Percentiles rank a stretch among this genome's conserved stretches.
Conservation (phyloP, 306 rosid species). For the Castanopsis chinensis region DNA sequence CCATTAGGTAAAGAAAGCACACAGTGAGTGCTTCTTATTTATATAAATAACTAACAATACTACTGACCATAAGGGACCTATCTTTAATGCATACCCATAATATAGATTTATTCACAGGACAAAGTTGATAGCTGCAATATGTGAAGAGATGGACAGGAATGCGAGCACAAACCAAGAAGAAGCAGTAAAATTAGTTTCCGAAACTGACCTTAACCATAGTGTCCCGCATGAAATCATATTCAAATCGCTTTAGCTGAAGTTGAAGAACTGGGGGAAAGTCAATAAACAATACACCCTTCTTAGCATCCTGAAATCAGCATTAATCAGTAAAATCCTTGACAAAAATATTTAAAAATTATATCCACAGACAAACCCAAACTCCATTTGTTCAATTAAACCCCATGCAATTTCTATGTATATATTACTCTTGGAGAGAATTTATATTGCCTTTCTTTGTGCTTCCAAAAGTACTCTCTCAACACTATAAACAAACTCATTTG, state of each 20-base stretch:
- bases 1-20: background rate
- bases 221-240: slow-evolving; percentile 82
- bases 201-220: slow-evolving; percentile 90
- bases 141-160: background rate
- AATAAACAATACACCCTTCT: slow-evolving; percentile 84
- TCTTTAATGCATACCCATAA: background rate
- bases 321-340: background rate
- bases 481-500: background rate
- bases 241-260: slow-evolving; percentile 92
- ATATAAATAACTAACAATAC: background rate
- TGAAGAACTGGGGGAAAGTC: slow-evolving; percentile 99
- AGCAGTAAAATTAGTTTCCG: slow-evolving; percentile 1
- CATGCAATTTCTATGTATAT: background rate
- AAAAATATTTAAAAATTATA: background rate
- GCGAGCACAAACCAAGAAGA: slow-evolving; percentile 2
- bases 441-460: background rate
- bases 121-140: background rate
- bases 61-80: background rate
- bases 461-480: background rate
- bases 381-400: background rate
- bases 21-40: background rate
- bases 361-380: background rate
- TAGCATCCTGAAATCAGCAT: slow-evolving; percentile 73
- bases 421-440: background rate
- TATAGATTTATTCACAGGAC: background rate